A percentile compares a stretch with the other conserved stretches of the same genome.
Conservation (phyloP, 257 asterid genomes). For the Solanum appendiculatum region DNA sequence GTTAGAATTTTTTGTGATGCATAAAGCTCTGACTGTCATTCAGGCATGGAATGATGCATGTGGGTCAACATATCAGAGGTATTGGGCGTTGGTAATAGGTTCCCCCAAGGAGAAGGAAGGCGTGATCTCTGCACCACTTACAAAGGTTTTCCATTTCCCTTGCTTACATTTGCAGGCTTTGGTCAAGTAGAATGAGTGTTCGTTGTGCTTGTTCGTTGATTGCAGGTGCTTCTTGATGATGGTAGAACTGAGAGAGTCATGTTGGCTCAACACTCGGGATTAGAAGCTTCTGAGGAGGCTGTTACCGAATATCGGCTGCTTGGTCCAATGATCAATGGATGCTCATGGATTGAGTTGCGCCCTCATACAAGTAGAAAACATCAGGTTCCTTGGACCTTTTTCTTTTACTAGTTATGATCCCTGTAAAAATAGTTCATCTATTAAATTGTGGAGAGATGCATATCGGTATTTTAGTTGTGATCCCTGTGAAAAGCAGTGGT, state of each 20-base stretch:
- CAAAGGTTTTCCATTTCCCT: constrained; percentile 41
- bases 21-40: constrained; percentile 4
- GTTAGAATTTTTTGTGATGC: neutral
- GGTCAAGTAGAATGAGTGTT: neutral
- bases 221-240: constrained; percentile 75
- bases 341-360: constrained; percentile 85
- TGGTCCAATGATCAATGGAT: constrained; percentile 89
- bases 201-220: neutral
- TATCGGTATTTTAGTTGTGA: neutral
- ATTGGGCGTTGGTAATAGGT: constrained; percentile 96
- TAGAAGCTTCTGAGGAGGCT: constrained; percentile 87
- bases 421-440: neutral
- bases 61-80: constrained; percentile 49
- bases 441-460: neutral
- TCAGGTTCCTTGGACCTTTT: constrained; percentile 41
- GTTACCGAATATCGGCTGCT: constrained; percentile 75
- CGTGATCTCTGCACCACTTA: constrained; percentile 57
- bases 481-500: neutral
- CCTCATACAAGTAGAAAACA: constrained; percentile 82
- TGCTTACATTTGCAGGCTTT: neutral
- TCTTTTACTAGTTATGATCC: neutral
- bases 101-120: constrained; percentile 84
- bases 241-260: constrained; percentile 81
- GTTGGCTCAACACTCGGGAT: constrained; percentile 58
- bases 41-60: constrained; percentile 73